These are phyloP conservation scores for Aspergillus pseudoviridinutans DNA, from an alignment of 2,329 filamentous ascomycete species.

Conservation along the genomic window DNA sequence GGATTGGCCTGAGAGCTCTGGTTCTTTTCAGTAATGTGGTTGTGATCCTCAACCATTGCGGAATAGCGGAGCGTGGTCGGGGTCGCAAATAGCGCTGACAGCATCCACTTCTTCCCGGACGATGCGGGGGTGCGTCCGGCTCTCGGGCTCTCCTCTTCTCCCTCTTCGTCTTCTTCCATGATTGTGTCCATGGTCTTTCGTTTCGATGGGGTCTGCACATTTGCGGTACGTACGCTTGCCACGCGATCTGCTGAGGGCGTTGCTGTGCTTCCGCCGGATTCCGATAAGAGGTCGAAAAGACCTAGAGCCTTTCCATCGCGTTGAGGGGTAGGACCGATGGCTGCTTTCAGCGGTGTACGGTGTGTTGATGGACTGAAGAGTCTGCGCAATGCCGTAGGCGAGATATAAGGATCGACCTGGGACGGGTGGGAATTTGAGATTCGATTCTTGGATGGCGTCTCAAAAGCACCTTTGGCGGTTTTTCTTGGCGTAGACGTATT, in stretches of 20 bases:
- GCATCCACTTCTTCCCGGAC: constrained; percentile 42
- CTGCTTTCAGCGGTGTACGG: constrained; percentile 33
- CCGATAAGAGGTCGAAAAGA: constrained; percentile 46
- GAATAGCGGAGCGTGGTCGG: constrained; percentile 43
- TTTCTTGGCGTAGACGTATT: constrained; percentile 35
- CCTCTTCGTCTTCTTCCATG: constrained; percentile 24
- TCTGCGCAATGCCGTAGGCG: constrained; percentile 35
- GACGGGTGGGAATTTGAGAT: constrained; percentile 32
- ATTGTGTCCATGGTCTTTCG: constrained; percentile 25
- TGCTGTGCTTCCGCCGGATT: constrained; percentile 34
- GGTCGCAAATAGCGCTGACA: constrained; percentile 44
- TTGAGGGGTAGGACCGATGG: constrained; percentile 47
- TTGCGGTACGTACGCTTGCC: constrained; percentile 23
- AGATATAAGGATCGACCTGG: constrained; percentile 43
- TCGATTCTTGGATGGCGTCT: constrained; percentile 29
- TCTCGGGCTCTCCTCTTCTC: constrained; percentile 21
- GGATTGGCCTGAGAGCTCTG: constrained; percentile 4
- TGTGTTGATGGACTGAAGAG: constrained; percentile 37
- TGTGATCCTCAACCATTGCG: constrained; percentile 34
- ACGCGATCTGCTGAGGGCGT: constrained; percentile 30
- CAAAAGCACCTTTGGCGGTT: constrained; percentile 23
- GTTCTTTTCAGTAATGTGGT: constrained; percentile 11
- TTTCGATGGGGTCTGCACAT: constrained; percentile 37
- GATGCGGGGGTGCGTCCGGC: constrained; percentile 39
- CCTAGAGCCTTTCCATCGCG: constrained; percentile 47